Base-by-base conservation (phyloP, 106 monocot species). In the Dendrobium huoshanense region DNA sequence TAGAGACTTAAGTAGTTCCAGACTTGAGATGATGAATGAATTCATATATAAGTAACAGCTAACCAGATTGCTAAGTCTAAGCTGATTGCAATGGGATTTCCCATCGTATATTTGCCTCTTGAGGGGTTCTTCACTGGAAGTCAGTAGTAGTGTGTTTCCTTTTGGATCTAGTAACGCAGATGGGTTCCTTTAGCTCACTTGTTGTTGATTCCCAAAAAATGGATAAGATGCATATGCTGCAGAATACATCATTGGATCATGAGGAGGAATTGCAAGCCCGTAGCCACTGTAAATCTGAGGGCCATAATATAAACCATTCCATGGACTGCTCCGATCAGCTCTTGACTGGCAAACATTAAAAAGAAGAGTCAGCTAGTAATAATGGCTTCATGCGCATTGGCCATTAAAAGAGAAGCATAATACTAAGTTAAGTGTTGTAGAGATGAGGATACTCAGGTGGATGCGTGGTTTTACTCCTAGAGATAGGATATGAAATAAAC, bases 231-330 rank as follows among this genome's bases (percentile, higher is more conserved):
- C 91, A 72, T 94, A 94, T 2, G 93, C 80, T 59, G 88, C 81
- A 41, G 91, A 81, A 77, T 94, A 91, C 91, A 90, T 85, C 79
- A 83, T 78, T 13, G 94, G 94, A 76, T 86, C 88, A 1, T 88
- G 94, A 67, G 84, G 79, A 5, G 91, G 86, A 6, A 86, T 65
- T 9, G 86, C 77, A 41, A 89, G 87, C 4, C 89, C 86, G 41
- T 89, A 94, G 16, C 88, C 94, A 47, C 85, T 83, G 72, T 91
- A 91, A 37, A 87, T 78, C 42, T 83, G 91, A 0, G 85, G 88
- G 51, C 90, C 88, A 67, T 91, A 89, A 70, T 89, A 94, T 72
- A 85, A 75, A 42, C 88, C 85, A 51, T 88, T 94, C 94, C 94
- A 94, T 40, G 85, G 84, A 61, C 83, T 88, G 8, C 85, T 77